phyloP scores from a whole-genome alignment of 139 green algal species.

The Micractinium conductrix region DNA sequence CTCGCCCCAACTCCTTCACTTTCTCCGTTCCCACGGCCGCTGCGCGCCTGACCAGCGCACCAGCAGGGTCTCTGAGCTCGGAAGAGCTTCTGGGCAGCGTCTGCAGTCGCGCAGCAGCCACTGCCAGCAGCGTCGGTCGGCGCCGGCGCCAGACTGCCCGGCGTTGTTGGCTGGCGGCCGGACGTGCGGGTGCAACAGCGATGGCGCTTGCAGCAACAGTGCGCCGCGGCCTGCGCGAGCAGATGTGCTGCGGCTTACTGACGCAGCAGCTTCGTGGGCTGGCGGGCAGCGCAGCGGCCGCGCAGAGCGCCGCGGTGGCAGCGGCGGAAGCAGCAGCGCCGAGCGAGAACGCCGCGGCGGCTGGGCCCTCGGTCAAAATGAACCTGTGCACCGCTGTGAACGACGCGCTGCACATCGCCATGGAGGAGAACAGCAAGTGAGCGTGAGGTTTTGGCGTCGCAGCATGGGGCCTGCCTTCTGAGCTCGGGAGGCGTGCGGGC shows the following conservation, averaged over 20 bases:
- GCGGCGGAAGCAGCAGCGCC: background rate
- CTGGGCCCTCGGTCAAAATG: slow-evolving; percentile 29
- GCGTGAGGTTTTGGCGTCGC: background rate
- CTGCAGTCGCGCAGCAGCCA: too few relatives aligned
- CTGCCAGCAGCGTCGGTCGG: too few relatives aligned
- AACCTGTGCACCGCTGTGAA: slow-evolving; percentile 93
- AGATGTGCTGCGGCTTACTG: background rate
- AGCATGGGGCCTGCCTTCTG: too few relatives aligned
- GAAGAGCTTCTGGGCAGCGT: too few relatives aligned
- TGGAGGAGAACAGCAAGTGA: slow-evolving; percentile 75
- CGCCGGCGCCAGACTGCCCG: too few relatives aligned
- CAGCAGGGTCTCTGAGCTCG: too few relatives aligned
- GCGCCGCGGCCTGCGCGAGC: background rate
- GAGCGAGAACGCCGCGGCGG: background rate
- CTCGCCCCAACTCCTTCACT: too few relatives aligned
- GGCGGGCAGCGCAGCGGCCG: background rate
- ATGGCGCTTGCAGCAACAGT: slow-evolving; percentile 11
- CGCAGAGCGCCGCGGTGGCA: slow-evolving; percentile 1
- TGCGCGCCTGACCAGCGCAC: too few relatives aligned
- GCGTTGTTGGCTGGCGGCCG: too few relatives aligned
- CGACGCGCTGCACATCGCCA: slow-evolving; percentile 76
- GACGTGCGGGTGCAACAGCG: too few relatives aligned
- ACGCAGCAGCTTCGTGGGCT: slow-evolving; percentile 6
- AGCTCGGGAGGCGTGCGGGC: too few relatives aligned
- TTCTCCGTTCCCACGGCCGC: too few relatives aligned